Percentiles rank a stretch among this genome's conserved stretches.
Conservation (phyloP, 148 eudicot genomes). For the Vaccinium myrtillus region DNA sequence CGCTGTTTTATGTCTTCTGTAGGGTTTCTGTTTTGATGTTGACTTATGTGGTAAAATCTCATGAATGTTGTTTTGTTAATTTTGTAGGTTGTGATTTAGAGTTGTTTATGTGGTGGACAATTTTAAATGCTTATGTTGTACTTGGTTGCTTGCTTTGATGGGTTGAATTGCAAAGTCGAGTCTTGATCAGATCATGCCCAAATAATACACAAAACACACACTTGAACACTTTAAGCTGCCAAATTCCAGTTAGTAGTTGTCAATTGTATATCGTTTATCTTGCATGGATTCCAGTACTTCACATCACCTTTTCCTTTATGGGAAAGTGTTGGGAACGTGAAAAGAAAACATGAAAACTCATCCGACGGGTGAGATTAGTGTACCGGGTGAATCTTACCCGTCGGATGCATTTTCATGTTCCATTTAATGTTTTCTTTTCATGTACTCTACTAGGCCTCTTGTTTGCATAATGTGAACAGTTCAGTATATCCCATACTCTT, state of each 20-base stretch:
- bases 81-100: constrained; percentile 11
- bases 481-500: neutral
- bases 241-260: neutral
- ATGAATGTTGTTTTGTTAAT: constrained; percentile 8
- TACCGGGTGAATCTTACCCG: no score
- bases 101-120: neutral
- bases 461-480: neutral
- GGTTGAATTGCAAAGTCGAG: neutral
- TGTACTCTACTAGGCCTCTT: no score
- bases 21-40: neutral
- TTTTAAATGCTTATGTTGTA: neutral
- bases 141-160: neutral
- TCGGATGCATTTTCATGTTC: no score
- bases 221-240: neutral
- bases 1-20: no score
- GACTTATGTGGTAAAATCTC: neutral
- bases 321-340: no score
- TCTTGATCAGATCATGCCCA: neutral
- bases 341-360: no score
- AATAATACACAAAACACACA: neutral
- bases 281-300: neutral
- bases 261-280: neutral
- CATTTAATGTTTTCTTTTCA: no score
- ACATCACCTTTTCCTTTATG: no score
- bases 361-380: no score